Evolutionary conservation across 2,329 filamentous ascomycete genomes (phyloP).

Genomic region (Chalara sp.): DNA sequence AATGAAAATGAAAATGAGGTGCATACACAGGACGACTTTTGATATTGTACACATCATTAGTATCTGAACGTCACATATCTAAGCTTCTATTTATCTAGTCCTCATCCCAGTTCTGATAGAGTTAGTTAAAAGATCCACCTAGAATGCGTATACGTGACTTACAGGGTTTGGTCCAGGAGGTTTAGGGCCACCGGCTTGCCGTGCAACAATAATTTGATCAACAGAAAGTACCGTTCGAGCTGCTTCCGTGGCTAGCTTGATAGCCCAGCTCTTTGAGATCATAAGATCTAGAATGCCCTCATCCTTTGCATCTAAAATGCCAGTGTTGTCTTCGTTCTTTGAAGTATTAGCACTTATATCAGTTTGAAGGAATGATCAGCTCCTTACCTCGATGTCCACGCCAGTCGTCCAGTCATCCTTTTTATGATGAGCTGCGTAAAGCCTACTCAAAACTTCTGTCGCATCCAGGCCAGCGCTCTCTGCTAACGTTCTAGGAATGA

Average conservation of each 20-base stretch:
- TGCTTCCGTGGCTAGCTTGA: constrained; percentile 92
- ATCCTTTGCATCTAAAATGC: constrained; percentile 78
- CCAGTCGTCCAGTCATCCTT: constrained; percentile 84
- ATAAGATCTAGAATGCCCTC: constrained; percentile 89
- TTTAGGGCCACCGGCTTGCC: constrained; percentile 96
- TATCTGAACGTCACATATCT: not conserved
- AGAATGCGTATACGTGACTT: constrained; percentile 13
- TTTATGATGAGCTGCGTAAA: constrained; percentile 91
- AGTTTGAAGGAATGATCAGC: not conserved
- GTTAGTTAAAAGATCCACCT: constrained; percentile 9
- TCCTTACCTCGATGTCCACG: constrained; percentile 76
- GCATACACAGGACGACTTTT: not conserved
- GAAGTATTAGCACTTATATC: constrained; percentile 8
- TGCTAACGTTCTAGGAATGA: constrained; percentile 86
- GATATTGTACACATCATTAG: not conserved
- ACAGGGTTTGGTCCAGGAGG: constrained; percentile 83
- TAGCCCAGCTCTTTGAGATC: constrained; percentile 91
- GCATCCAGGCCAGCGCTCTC: constrained; percentile 94
- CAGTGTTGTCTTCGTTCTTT: constrained; percentile 69
- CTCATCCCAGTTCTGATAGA: constrained; percentile 29
- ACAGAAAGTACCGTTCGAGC: constrained; percentile 91
- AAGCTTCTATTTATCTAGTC: constrained; percentile 22
- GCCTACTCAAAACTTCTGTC: constrained; percentile 86
- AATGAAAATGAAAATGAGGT: no score
- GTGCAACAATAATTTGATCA: constrained; percentile 97